Evolutionary conservation across 1,139 yeast genomes (phyloP), one percentile per base, ranked within the genome.

Genomic region (Hanseniaspora sp.): DNA sequence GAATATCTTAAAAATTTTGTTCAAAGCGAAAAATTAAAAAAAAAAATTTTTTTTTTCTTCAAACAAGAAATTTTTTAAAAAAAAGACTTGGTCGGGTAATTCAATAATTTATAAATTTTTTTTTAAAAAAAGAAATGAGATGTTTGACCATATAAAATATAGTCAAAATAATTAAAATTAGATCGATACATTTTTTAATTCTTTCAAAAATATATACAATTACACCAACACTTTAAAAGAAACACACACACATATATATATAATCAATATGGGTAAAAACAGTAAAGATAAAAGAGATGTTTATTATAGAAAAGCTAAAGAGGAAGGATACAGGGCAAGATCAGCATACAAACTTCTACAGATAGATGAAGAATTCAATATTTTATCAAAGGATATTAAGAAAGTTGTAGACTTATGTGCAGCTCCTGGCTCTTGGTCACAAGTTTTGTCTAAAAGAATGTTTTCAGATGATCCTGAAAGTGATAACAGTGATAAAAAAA

Each of bases 351-450:
- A 92, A 66, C 76, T 92, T 17, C 74, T 92, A 9, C 98, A 92
- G 66, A 71, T 92, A 46, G 84, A 92, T 64, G 95, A 90, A 56
- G 90, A 90, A 67, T 92, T 92, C 66, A 82, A 83, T 59, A 65
- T 67, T 53, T 74, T 92, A 12, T 84, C 92, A 62, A 75, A 80
- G 54, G 85, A 80, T 38, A 79, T 87, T 40, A 74, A 74, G 46
- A 73, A 96, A 61, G 98, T 92, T 7, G 98, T 92, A 9, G 98
- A 92, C 69, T 74, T 92, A 43, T 92, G 98, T 74, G 98, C 98
- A 18, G 98, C 98, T 5, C 98, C 98, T 0, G 98, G 98, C 1
- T 87, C 96, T 5, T 92, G 98, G 98, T 86, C 95, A 1, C 98
- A 92, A 66, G 98, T 92, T 1, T 75, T 92, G n/a, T 80, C 95